Evolutionary conservation across 495 filamentous ascomycete genomes (phyloP).

Genomic region (Bacidia rubella): DNA sequence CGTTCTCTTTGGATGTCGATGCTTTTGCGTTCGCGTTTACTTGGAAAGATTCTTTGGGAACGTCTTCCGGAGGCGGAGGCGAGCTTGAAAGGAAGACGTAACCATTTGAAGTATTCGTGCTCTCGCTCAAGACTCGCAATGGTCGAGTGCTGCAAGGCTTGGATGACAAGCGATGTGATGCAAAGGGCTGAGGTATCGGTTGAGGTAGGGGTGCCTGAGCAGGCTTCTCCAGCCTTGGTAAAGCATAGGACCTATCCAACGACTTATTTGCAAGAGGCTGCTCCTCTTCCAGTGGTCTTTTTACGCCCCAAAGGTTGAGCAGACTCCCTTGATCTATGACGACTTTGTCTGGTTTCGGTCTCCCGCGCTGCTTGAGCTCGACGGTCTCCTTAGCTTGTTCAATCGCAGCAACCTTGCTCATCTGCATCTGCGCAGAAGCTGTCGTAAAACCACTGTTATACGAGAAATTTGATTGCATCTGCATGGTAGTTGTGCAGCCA

Average conservation of each 20-base stretch:
- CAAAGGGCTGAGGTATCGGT: background rate
- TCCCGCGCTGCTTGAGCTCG: constrained; percentile 16
- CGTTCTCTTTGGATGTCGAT: background rate
- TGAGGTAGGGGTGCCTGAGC: no score
- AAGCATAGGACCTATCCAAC: background rate
- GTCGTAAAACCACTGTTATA: constrained; percentile 14
- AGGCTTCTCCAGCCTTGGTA: no score
- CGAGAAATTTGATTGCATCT: constrained; percentile 17
- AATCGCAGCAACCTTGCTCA: background rate
- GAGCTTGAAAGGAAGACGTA: constrained; percentile 36
- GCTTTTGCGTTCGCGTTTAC: background rate
- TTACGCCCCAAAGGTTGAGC: background rate
- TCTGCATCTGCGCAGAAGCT: constrained; percentile 14
- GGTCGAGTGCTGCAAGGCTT: constrained; percentile 15
- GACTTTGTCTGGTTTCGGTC: background rate
- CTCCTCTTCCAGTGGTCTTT: background rate
- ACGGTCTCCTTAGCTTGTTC: constrained; percentile 5
- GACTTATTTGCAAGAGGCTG: background rate
- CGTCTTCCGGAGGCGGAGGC: no score
- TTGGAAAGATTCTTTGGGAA: no score
- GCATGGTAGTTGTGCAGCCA: constrained; percentile 20
- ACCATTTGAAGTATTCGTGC: constrained; percentile 7
- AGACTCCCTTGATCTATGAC: background rate
- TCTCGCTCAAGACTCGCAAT: constrained; percentile 2
- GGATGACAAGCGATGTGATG: background rate